Conservation (phyloP, 805 yeast genomes). For the Saccharomycopsis amapae region DNA sequence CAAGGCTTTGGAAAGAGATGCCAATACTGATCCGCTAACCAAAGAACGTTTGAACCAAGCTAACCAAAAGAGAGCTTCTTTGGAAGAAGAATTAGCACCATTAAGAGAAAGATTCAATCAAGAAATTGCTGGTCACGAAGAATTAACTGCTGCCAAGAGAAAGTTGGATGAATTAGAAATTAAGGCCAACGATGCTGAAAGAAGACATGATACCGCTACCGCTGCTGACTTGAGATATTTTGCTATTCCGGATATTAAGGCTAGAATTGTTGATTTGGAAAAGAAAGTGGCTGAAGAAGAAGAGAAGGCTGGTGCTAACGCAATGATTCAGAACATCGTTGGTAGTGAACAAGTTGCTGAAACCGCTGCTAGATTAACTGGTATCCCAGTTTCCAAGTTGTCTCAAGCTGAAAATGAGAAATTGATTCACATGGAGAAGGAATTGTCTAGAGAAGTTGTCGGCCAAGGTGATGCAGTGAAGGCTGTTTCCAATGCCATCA, state of each 20-base stretch:
- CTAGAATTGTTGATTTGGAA: conserved; percentile 71
- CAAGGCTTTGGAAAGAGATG: conserved; percentile 93
- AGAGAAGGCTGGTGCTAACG: conserved; percentile 51
- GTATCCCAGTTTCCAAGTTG: conserved; percentile 91
- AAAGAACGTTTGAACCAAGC: conserved; percentile 82
- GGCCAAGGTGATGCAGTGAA: conserved; percentile 95
- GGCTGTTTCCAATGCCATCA: conserved; percentile 91
- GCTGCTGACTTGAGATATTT: conserved; percentile 95
- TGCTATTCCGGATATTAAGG: conserved; percentile 89
- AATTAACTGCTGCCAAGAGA: conserved; percentile 80
- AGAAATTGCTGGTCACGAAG: conserved; percentile 88
- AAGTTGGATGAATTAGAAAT: conserved; percentile 86
- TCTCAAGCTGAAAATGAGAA: conserved; percentile 93
- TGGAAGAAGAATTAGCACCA: conserved; percentile 82
- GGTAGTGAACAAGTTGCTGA: conserved; percentile 91
- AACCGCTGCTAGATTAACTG: conserved; percentile 93
- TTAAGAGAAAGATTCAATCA: conserved; percentile 75
- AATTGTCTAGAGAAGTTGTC: conserved; percentile 73
- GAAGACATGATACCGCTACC: conserved; percentile 89
- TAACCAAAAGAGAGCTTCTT: conserved; percentile 65
- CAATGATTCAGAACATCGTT: conserved; percentile 82
- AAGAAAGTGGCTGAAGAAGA: conserved; percentile 72
- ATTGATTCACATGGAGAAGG: conserved; percentile 90
- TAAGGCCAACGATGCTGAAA: conserved; percentile 94
- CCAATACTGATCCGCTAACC: conserved; percentile 73